Base-by-base conservation (phyloP, 768 basidiomycete genomes). In the Suillus alpinus region DNA sequence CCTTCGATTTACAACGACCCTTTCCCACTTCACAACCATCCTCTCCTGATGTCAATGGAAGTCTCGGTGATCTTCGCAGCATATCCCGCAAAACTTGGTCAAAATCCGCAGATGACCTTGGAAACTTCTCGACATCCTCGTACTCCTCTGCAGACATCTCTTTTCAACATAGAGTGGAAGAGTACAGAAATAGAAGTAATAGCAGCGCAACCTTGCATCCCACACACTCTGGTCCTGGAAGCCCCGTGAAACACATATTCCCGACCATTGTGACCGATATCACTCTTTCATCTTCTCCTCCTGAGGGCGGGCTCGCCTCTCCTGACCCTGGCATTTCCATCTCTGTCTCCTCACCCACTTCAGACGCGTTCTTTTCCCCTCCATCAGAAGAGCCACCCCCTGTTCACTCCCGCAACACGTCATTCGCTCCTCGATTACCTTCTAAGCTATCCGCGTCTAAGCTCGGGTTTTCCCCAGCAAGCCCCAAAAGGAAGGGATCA, bases 11-110 rank as follows among this genome's bases (percentile, higher is more conserved):
- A 32, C 72, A 73, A 29, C 69, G 73, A 20, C 72, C 60, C 46
- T 66, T 66, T 62, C 59, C 77, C 55, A 44, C 69, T 69, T 74
- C 60, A 32, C 69, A 65, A 37, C 74, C 77, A 1, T 59, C 68
- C 14, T 68, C 69, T 43, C 61, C 73, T 63, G 68, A 71, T 6
- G 50, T 62, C 4, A 67, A 73, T 13, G 75, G 75, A 4, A 78
- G 77, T 18, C 76, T 83, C 5, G 89, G 89, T 4, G 91, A 92
- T 73, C 79, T 92, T 53, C 85, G 88, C 47, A 76, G 72, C 53
- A 84, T 91, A 10, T 88, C 89, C 0, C 81, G 85, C 66, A 88
- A 85, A 69, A 82, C 81, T 13, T 93, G 91, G 91, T 91, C 90
- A 29, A 86, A 79, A 69, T 92, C 89, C 6, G 90, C 85, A 23